Evolutionary conservation across 106 monocot species (phyloP), one percentile per base, ranked within the genome.

Genomic region (Dendrobium huoshanense): DNA sequence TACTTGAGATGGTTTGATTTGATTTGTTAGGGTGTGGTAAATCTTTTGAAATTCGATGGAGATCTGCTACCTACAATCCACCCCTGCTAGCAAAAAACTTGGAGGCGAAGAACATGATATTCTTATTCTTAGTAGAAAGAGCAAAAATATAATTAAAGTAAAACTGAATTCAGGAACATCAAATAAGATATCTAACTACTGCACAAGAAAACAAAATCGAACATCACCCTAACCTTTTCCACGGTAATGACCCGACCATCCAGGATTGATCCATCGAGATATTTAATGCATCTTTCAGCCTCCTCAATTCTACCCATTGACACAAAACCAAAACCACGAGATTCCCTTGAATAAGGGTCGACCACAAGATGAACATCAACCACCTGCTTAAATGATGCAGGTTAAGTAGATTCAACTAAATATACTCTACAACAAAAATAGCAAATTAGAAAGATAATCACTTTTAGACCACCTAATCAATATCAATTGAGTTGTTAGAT

Each of bases 171-270:
- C n/a, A n/a, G 22, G 27, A 4, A 25, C 4, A 67, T 65, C 5
- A 8, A 17, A 22, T 43, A 55, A 41, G 45, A 67, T 0, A 31
- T 70, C 4, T 22, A 31, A 37, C 37, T 9, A 0, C 37, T 33
- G 9, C 13, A 37, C 15, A 31, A 74, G 5, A 47, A 24, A 2
- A 81, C 67, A 10, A 42, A 75, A 45, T 41, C 2, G 45, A 7
- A 77, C 6, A 29, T 29, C 29, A 47, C 29, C 17, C 73, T 88
- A 96, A 96, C 96, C 96, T 90, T 96, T 76, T 94, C 96, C 55
- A 96, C 96, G 73, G 94, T 94, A 33, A 96, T 94, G 4, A 96
- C 92, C 9, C 96, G 96, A 41, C 94, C 94, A 89, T 92, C 90
- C 43, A 96, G 85, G 1, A 94, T 84, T 7, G 96, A 92, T 19